Conservation (phyloP, 495 filamentous ascomycete genomes). For the Tuber aestivum region DNA sequence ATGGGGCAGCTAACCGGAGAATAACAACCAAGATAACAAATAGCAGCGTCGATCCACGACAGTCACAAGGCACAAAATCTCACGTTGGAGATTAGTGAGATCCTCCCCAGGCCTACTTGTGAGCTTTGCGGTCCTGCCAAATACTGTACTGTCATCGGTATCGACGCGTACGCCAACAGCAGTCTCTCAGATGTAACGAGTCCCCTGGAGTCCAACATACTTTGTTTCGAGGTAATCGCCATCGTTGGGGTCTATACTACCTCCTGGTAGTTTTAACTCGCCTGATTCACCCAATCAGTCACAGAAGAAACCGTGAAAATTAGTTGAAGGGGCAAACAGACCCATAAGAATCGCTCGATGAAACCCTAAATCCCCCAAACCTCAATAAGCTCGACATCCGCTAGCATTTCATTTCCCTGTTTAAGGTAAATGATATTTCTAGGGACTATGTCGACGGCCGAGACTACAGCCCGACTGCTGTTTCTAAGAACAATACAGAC, state of each 20-base stretch:
- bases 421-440: conserved; percentile 61
- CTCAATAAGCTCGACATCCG: conserved; percentile 62
- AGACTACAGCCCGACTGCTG: conserved; percentile 48
- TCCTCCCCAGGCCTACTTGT: conserved; percentile 57
- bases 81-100: conserved; percentile 59
- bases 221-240: conserved; percentile 68
- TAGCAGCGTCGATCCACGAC: conserved; percentile 53
- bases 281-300: conserved; percentile 1
- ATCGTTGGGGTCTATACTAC: conserved; percentile 57
- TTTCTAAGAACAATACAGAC: conserved; percentile 59
- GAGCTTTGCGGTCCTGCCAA: conserved; percentile 63
- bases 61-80: conserved; percentile 61
- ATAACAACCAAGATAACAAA: conserved; percentile 52
- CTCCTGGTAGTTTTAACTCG: no score
- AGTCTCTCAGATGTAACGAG: conserved; percentile 60
- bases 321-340: conserved; percentile 31
- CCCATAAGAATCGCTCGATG: conserved; percentile 67
- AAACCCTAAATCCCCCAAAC: conserved; percentile 61
- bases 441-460: conserved; percentile 58
- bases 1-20: conserved; percentile 50
- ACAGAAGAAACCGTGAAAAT: conserved; percentile 5
- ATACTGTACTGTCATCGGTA: conserved; percentile 57
- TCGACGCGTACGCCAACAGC: conserved; percentile 60
- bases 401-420: conserved; percentile 62
- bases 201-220: conserved; percentile 68